Conservation (phyloP, 176 grass and related monocot species). For the Triticum monococcum region DNA sequence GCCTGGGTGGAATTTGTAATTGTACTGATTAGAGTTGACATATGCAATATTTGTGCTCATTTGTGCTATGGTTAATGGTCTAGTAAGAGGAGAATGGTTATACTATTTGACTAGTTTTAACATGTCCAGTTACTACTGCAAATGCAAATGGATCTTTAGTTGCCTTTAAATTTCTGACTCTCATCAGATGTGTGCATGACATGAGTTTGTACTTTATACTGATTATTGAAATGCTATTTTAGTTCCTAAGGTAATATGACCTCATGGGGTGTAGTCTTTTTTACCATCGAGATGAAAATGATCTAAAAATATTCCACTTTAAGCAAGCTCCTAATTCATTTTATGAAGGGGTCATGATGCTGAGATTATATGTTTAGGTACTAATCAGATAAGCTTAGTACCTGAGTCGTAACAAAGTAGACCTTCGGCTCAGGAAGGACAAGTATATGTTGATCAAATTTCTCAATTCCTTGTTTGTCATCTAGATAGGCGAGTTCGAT, state of each 20-base stretch:
- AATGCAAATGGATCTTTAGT: background rate
- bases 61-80: background rate
- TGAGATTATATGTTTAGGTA: background rate
- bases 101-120: conserved; percentile 9
- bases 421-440: background rate
- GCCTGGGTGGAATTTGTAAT: background rate
- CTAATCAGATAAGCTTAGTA: background rate
- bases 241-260: background rate
- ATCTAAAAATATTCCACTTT: background rate
- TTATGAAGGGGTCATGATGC: background rate
- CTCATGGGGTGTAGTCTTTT: background rate
- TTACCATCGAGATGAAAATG: background rate
- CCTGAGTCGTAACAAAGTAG: background rate
- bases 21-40: background rate
- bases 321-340: background rate
- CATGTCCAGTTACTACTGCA: background rate
- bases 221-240: conserved; percentile 1
- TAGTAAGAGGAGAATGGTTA: conserved; percentile 12
- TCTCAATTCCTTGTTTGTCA: conserved; percentile 3
- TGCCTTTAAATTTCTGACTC: background rate
- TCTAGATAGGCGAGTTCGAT: background rate
- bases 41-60: background rate
- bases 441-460: background rate
- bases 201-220: background rate
- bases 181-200: background rate